A percentile compares a stretch with the other conserved stretches of the same genome.
These are phyloP conservation scores for Fusarium multiceps DNA, from an alignment of 2,329 filamentous ascomycete genomes.

Conservation along the genomic window DNA sequence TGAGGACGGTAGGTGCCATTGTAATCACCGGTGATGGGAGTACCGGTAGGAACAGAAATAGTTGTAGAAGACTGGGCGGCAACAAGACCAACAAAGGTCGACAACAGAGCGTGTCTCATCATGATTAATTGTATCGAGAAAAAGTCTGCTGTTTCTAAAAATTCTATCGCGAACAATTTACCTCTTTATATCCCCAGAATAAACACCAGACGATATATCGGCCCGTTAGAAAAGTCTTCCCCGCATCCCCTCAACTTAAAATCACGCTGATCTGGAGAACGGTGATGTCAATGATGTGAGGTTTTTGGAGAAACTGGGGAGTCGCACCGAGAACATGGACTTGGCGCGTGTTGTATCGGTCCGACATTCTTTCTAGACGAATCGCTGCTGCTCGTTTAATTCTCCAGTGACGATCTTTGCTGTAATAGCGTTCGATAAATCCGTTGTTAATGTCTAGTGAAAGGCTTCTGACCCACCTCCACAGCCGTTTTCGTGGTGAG, in stretches of 20 bases:
- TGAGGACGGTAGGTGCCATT: slow-evolving; percentile 58
- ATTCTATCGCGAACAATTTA: rapidly evolving
- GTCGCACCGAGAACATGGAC: background rate
- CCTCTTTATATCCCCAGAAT: background rate
- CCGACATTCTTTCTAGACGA: slow-evolving; percentile 1
- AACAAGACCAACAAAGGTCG: background rate
- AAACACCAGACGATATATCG: background rate
- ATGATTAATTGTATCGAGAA: background rate
- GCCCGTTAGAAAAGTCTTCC: background rate
- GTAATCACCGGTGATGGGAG: slow-evolving; percentile 43
- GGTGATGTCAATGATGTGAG: slow-evolving; percentile 13
- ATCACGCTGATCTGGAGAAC: slow-evolving; percentile 3
- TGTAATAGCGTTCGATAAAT: background rate
- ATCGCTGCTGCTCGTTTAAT: background rate
- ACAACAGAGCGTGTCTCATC: slow-evolving; percentile 5
- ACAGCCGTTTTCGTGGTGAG: background rate
- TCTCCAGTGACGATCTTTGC: background rate
- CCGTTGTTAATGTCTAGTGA: background rate
- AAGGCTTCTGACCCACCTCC: background rate
- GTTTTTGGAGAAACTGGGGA: background rate
- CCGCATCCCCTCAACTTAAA: background rate
- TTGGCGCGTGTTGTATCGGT: background rate
- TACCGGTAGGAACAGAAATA: slow-evolving; percentile 34
- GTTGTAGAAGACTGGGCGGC: background rate
- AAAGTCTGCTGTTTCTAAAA: background rate